Conservation (phyloP, 805 yeast species). For the Spathaspora gorwiae region DNA sequence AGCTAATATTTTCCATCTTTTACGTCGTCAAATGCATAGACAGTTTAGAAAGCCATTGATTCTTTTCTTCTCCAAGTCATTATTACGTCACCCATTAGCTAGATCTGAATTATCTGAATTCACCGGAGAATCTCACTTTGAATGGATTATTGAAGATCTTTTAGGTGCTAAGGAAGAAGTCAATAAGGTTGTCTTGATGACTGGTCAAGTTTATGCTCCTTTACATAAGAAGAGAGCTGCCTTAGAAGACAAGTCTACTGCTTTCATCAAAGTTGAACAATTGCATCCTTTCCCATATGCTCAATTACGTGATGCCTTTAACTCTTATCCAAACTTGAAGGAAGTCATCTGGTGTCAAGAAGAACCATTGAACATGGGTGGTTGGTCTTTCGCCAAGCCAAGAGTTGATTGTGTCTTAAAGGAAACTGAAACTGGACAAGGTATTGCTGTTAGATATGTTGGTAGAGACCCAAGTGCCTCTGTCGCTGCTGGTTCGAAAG, state of each 20-base stretch:
- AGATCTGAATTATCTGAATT: slow-evolving; percentile 80
- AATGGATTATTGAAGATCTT: slow-evolving; percentile 91
- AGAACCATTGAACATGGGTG: slow-evolving; percentile 97
- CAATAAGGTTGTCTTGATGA: slow-evolving; percentile 76
- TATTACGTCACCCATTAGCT: slow-evolving; percentile 97
- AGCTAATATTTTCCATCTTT: slow-evolving; percentile 89
- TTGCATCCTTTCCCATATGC: slow-evolving; percentile 97
- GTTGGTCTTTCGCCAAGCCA: slow-evolving; percentile 76
- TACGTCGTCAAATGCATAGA: slow-evolving; percentile 99
- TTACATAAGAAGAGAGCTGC: slow-evolving; percentile 83
- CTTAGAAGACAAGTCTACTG: slow-evolving; percentile 74
- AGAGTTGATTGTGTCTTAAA: slow-evolving; percentile 73
- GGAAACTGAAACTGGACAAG: slow-evolving; percentile 74
- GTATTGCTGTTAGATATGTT: slow-evolving; percentile 69
- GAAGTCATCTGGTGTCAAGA: slow-evolving; percentile 98
- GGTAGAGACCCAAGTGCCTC: slow-evolving; percentile 98
- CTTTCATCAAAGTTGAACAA: slow-evolving; percentile 87
- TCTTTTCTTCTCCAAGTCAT: slow-evolving; percentile 84
- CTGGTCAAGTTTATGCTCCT: slow-evolving; percentile 95
- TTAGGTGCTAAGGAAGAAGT: slow-evolving; percentile 82
- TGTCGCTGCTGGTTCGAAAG: slow-evolving; percentile 96
- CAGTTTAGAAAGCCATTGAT: slow-evolving; percentile 93
- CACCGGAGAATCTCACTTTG: slow-evolving; percentile 87
- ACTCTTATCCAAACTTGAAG: slow-evolving; percentile 73
- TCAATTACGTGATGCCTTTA: slow-evolving; percentile 79